These are phyloP conservation scores for Clarireedia monteithiana DNA, from an alignment of 2,329 filamentous ascomycete genomes.

Conservation along the genomic window DNA sequence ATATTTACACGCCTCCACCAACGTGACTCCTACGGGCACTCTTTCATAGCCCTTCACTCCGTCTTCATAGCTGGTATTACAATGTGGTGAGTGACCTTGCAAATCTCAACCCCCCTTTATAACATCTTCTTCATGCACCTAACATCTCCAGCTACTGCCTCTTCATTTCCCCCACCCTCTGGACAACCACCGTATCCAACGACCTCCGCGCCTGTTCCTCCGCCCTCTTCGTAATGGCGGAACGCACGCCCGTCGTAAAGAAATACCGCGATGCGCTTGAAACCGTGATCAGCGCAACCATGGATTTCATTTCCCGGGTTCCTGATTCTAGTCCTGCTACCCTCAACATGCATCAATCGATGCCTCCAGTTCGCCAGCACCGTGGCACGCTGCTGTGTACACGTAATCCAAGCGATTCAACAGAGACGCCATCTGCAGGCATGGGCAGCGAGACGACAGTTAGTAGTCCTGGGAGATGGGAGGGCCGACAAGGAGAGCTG, in stretches of 20 bases:
- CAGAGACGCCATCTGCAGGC: neutral
- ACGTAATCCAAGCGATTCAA: neutral
- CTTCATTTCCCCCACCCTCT: constrained; percentile 21
- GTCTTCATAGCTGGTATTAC: constrained; percentile 37
- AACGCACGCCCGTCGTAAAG: constrained; percentile 36
- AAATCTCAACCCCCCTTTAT: neutral
- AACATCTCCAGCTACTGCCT: constrained; percentile 18
- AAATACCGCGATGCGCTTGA: constrained; percentile 37
- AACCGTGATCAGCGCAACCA: constrained; percentile 34
- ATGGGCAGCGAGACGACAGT: constrained; percentile 1
- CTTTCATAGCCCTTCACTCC: constrained; percentile 36
- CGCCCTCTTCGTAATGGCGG: constrained; percentile 39
- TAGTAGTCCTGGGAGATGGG: constrained; percentile 15
- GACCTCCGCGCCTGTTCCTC: constrained; percentile 34
- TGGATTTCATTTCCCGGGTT: constrained; percentile 28
- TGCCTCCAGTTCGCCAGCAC: no score
- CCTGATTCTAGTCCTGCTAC: neutral
- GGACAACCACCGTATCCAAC: constrained; percentile 23
- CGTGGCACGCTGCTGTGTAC: no score
- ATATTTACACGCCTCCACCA: constrained; percentile 36
- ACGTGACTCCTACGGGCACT: constrained; percentile 34
- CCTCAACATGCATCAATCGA: no score
- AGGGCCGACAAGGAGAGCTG: constrained; percentile 21
- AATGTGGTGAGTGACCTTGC: constrained; percentile 19
- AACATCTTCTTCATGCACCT: neutral